Evolutionary conservation across 1,139 yeast genomes (phyloP), one percentile per base, ranked within the genome.

Genomic region (Debaryomyces subglobosus): DNA sequence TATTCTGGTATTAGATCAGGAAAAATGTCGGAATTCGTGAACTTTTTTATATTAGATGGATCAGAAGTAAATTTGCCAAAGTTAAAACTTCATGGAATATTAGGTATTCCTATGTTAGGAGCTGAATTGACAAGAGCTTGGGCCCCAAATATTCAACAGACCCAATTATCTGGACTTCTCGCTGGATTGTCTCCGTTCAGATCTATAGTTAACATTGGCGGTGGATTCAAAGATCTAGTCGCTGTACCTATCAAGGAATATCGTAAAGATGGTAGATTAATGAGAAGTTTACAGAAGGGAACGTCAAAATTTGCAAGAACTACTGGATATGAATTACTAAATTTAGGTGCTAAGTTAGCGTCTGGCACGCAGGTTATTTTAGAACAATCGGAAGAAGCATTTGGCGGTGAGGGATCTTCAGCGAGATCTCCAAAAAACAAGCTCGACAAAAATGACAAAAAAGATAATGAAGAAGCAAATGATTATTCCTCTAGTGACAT

Each of bases 21-120:
- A 0, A 90, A 86, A 54, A 81, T 94, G 1, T 84, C 88, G 3
- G 97, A 92, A 64, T 80, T 94, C 50, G 85, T 90, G 79, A 94
- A 94, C 62, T 81, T 95, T 53, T 91, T 95, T 64, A 85, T 86
- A 9, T 74, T 95, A 23, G 97, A 94, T 61, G 97, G 91, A 25
- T 87, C 97, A 0, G 83, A 81, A 39, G 77, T 94, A 60, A 74
- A 78, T 0, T 68, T 95, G 52, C 81, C 81, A 49, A 78, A 79
- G 13, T 80, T 85, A 1, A 78, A 79, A 1, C 61, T 92, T 4
- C 84, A 86, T 67, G 99, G 99, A 0, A 67, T 90, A 0, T 73
- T 82, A 29, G 98, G 98, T 0, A 79, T 86, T 52, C 79, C 85
- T 0, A 78, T 79, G 27, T 64, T 94, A 15, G 80, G 82, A 3